phyloP scores from a whole-genome alignment of 805 yeast genomes.

The Candida gorgasii region DNA sequence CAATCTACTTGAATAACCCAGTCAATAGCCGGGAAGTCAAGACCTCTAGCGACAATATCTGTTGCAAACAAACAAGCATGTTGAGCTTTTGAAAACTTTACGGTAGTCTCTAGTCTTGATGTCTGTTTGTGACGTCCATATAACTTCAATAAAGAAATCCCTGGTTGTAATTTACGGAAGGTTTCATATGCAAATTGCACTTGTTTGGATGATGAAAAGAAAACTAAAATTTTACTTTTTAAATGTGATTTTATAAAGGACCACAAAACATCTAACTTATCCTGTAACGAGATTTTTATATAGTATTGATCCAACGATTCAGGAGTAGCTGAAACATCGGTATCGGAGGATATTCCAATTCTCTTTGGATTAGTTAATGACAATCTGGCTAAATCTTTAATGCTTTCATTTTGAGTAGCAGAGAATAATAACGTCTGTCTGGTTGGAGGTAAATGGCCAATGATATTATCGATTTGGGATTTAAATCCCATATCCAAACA shows the following conservation, averaged over 20 bases:
- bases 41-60: slow-evolving; percentile 89
- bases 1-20: slow-evolving; percentile 95
- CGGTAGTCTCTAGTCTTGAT: slow-evolving; percentile 81
- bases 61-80: slow-evolving; percentile 85
- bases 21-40: slow-evolving; percentile 89
- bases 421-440: slow-evolving; percentile 85
- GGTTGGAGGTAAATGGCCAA: slow-evolving; percentile 72
- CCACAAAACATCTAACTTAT: slow-evolving; percentile 83
- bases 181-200: slow-evolving; percentile 88
- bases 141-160: slow-evolving; percentile 79
- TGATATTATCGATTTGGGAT: slow-evolving; percentile 75
- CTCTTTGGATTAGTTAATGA: slow-evolving; percentile 63
- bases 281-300: slow-evolving; percentile 66
- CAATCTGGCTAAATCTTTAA: slow-evolving; percentile 78
- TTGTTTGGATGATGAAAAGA: slow-evolving; percentile 84
- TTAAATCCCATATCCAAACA: slow-evolving; percentile 93
- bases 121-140: slow-evolving; percentile 91
- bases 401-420: slow-evolving; percentile 86
- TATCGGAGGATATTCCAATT: slow-evolving; percentile 40
- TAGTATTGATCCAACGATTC: slow-evolving; percentile 83
- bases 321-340: slow-evolving; percentile 72
- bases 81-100: slow-evolving; percentile 74
- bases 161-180: slow-evolving; percentile 86
- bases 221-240: slow-evolving; percentile 77
- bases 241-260: slow-evolving; percentile 83